Percentiles rank a stretch among this genome's conserved stretches.
Evolutionary conservation across 306 rosid species (phyloP).

Genomic region (Carpinus fangiana): DNA sequence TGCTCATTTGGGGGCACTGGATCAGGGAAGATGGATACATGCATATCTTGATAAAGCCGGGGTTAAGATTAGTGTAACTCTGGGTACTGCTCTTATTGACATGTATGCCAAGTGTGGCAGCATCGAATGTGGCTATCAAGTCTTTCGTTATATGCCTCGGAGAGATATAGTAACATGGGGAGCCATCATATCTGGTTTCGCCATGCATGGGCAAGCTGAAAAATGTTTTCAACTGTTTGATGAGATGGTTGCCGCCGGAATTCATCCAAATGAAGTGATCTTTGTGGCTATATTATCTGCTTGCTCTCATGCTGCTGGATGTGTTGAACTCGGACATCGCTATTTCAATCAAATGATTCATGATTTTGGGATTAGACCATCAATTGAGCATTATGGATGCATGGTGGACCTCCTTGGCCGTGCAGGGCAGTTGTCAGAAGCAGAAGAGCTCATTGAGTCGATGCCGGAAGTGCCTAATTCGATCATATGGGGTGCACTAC

Average conservation of each 20-base stretch:
- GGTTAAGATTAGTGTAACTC: constrained; percentile 16
- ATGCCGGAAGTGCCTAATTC: constrained; percentile 42
- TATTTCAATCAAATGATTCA: constrained; percentile 38
- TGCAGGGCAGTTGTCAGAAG: constrained; percentile 42
- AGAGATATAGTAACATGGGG: constrained; percentile 53
- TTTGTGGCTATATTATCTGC: constrained; percentile 47
- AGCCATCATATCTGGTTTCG: constrained; percentile 46
- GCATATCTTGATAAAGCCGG: constrained; percentile 23
- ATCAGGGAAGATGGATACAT: constrained; percentile 46
- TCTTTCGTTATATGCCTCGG: constrained; percentile 33
- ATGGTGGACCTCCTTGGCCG: constrained; percentile 59
- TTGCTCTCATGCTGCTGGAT: constrained; percentile 48
- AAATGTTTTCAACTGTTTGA: constrained; percentile 41
- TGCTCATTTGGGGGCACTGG: constrained; percentile 47
- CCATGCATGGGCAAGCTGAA: constrained; percentile 34
- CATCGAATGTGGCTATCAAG: constrained; percentile 33
- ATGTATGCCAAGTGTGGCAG: constrained; percentile 61
- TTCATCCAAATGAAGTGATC: constrained; percentile 39
- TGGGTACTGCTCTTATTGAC: constrained; percentile 49
- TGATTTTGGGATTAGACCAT: constrained; percentile 41
- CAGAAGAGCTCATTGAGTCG: constrained; percentile 34
- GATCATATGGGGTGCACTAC: constrained; percentile 46
- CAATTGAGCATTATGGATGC: constrained; percentile 55
- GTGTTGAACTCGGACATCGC: constrained; percentile 38
- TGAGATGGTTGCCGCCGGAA: constrained; percentile 44